Evolutionary conservation across 2,329 filamentous ascomycete genomes (phyloP).

Genomic region (Cordyceps cateniannulata): DNA sequence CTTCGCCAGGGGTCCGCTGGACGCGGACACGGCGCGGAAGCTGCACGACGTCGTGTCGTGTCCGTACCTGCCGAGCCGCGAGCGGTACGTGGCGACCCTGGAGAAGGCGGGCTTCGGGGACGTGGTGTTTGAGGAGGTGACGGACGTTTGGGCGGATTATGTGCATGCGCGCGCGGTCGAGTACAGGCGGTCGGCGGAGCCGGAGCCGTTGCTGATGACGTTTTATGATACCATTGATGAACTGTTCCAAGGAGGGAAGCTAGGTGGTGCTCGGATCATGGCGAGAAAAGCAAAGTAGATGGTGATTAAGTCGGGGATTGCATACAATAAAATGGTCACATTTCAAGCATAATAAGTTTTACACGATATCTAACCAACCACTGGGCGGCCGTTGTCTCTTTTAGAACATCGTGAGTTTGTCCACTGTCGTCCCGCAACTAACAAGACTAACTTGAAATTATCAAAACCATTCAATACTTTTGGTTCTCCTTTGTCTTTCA

Average conservation of each 20-base stretch:
- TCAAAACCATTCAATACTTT: too few relatives aligned
- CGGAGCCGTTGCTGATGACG: conserved; percentile 11
- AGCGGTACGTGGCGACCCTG: conserved; percentile 14
- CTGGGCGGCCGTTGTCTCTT: too few relatives aligned
- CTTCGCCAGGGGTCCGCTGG: conserved; percentile 12
- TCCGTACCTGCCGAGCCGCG: conserved; percentile 14
- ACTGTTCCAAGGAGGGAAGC: conserved; percentile 13
- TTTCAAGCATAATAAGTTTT: too few relatives aligned
- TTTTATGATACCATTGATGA: conserved; percentile 17
- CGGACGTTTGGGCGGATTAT: conserved; percentile 15
- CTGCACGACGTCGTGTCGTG: conserved; percentile 16
- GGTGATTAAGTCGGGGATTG: neutral
- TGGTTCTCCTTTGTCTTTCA: too few relatives aligned
- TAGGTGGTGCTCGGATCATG: conserved; percentile 15
- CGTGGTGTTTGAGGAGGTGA: conserved; percentile 15
- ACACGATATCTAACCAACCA: too few relatives aligned
- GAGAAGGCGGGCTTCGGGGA: conserved; percentile 16
- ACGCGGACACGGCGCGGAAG: neutral
- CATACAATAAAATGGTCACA: too few relatives aligned
- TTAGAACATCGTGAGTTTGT: too few relatives aligned
- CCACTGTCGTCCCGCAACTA: too few relatives aligned
- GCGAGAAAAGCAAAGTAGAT: neutral
- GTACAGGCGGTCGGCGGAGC: conserved; percentile 8
- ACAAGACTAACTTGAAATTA: too few relatives aligned
- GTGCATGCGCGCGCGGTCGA: conserved; percentile 15